Evolutionary conservation across 2,329 filamentous ascomycete species (phyloP).

Genomic region (Fusarium musae): DNA sequence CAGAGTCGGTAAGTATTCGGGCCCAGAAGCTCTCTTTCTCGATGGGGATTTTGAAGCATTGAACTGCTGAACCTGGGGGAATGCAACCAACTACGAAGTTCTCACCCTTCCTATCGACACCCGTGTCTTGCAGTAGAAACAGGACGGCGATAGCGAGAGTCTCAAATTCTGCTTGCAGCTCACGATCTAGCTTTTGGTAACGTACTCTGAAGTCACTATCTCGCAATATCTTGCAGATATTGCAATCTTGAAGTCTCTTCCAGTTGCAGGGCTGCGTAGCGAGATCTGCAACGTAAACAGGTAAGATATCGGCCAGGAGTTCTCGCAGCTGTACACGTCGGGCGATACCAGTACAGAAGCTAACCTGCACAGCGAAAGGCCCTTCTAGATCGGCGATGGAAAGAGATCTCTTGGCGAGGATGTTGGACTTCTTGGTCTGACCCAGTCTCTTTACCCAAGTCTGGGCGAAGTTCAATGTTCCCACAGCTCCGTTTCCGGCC

Average conservation of each 20-base stretch:
- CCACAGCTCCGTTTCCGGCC: accelerated
- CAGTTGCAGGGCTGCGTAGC: accelerated
- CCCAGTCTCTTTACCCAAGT: background rate
- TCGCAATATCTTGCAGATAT: accelerated
- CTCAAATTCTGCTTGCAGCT: accelerated
- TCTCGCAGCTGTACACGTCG: accelerated
- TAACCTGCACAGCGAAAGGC: accelerated
- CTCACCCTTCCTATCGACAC: accelerated
- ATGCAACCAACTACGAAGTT: accelerated
- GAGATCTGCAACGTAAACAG: accelerated
- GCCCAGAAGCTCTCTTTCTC: background rate
- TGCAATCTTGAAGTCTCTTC: accelerated
- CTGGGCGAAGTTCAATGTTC: accelerated
- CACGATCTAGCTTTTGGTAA: accelerated
- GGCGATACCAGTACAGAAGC: background rate
- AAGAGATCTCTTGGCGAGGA: accelerated
- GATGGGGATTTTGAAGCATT: background rate
- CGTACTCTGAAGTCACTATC: accelerated
- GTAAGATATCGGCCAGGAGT: accelerated
- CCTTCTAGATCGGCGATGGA: background rate
- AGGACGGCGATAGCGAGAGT: accelerated
- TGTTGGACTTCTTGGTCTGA: accelerated
- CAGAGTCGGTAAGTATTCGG: background rate
- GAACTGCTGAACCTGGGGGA: too few species aligned
- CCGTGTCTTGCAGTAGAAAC: background rate